These are phyloP conservation scores for Acanthamoeba castellanii DNA, from an alignment of 208 protist genomes.

Conservation along the genomic window DNA sequence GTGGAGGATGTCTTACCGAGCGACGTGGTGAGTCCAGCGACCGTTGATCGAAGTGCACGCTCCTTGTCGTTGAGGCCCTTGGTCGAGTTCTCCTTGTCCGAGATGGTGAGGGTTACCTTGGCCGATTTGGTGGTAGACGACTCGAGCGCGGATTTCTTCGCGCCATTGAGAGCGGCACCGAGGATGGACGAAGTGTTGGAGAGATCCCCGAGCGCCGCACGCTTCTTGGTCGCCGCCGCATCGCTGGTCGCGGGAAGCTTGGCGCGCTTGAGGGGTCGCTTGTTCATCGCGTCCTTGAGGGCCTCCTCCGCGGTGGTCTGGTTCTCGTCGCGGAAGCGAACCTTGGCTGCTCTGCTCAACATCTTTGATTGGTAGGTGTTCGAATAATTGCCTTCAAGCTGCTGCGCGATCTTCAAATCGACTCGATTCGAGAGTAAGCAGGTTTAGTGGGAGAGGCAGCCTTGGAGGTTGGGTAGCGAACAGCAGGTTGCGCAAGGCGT, in stretches of 20 bases:
- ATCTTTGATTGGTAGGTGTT: not conserved
- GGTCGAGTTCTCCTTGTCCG: constrained; percentile 45
- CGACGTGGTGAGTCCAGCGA: not conserved
- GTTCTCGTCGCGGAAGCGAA: constrained; percentile 50
- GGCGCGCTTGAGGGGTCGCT: constrained; percentile 45
- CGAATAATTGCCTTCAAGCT: not conserved
- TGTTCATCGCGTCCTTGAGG: not conserved
- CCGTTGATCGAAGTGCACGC: constrained; percentile 12
- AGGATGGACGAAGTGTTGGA: constrained; percentile 29
- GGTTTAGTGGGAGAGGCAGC: not conserved
- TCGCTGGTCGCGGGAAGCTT: constrained; percentile 3
- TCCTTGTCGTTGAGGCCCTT: constrained; percentile 10
- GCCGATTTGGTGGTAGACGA: not conserved
- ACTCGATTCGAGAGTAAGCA: not conserved
- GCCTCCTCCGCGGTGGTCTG: constrained; percentile 49
- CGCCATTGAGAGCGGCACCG: not conserved
- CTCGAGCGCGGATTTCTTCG: constrained; percentile 20
- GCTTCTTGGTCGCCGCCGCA: constrained; percentile 36
- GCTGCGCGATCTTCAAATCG: not conserved
- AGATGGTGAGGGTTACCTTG: constrained; percentile 1
- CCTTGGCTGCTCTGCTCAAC: constrained; percentile 50
- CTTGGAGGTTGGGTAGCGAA: not conserved
- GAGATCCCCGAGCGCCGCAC: constrained; percentile 32
- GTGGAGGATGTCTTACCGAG: constrained; percentile 28
- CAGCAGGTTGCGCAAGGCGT: not conserved